Evolutionary conservation across 176 grass and related monocot species (phyloP), one percentile per base, ranked within the genome.

Genomic region (Saccharum spontaneum): DNA sequence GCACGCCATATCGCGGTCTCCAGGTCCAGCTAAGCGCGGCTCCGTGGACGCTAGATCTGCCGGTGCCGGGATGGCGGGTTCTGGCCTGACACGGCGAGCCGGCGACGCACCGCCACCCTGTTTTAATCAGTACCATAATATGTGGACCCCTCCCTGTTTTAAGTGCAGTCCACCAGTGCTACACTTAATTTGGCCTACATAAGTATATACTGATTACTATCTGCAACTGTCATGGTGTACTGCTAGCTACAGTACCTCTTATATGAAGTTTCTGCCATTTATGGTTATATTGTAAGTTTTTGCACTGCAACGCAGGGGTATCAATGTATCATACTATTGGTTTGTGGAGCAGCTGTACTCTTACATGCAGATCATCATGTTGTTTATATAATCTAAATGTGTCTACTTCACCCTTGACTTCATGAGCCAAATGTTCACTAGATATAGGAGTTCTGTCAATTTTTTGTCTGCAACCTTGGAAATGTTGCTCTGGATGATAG

Each of bases 321-420:
- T 28, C 28, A 28, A 28, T 28, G 28, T 28, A 28, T 45, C 20
- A 39, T 34, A 37, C 6, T 38, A 69, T 71, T 77, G 46, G n/a
- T 69, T 10, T 33, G 17, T 86, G 39, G 30, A 74, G 62, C 18
- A 54, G 1, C 1, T 5, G 23, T 48, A 49, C 10, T 78, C 44
- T 60, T 76, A 57, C 80, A 67, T 83, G 67, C 46, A 74, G 4
- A 24, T 45, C 74, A 67, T 73, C 17, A 83, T 30, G 14, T 45
- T 30, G 55, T 62, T 30, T 83, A 16, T 78, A 67, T 67, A 41
- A 37, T 37, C 6, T 20, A 50, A 39, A 34, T 1, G 3, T 44
- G 6, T 65, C 22, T 24, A 75, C 41, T 70, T 82, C 39, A 45
- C 12, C 14, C 13, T 61, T 87, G 39, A 46, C 36, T 79, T 67